phyloP scores from a whole-genome alignment of 768 basidiomycete species.

The Thelephora ganbajun region DNA sequence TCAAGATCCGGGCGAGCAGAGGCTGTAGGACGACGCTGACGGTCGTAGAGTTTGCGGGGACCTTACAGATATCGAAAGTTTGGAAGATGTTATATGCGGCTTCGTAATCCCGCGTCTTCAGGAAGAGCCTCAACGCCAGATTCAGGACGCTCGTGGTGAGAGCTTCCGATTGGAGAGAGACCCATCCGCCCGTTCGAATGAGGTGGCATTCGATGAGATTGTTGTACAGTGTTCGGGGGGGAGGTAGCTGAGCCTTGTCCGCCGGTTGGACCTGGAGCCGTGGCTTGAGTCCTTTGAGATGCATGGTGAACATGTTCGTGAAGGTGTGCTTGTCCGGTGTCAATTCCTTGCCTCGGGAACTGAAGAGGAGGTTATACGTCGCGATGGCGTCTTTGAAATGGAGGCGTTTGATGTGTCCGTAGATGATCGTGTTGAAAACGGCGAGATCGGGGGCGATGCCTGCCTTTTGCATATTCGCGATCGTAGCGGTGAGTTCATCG shows the following conservation, averaged over 20 bases:
- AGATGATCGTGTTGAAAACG: background rate
- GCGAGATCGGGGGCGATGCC: background rate
- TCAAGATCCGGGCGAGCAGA: background rate
- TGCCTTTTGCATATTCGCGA: background rate
- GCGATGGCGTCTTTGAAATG: background rate
- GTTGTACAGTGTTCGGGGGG: background rate
- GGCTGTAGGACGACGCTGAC: background rate
- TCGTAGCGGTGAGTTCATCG: background rate
- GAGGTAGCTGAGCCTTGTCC: background rate
- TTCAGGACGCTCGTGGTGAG: background rate
- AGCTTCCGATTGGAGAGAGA: background rate
- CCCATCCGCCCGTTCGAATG: background rate
- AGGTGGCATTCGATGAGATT: background rate
- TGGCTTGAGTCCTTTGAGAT: background rate
- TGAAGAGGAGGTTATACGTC: background rate
- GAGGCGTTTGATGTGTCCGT: background rate
- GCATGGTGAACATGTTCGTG: background rate
- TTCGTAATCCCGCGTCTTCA: background rate
- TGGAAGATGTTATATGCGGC: background rate
- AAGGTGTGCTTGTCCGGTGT: background rate
- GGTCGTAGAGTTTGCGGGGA: background rate
- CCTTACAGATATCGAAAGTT: background rate
- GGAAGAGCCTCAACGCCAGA: background rate
- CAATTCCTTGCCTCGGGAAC: background rate
- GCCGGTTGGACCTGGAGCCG: background rate